A percentile compares a stretch with the other conserved stretches of the same genome.
phyloP scores from a whole-genome alignment of 2,329 filamentous ascomycete genomes.

The Ophidiomyces ophidiicola region DNA sequence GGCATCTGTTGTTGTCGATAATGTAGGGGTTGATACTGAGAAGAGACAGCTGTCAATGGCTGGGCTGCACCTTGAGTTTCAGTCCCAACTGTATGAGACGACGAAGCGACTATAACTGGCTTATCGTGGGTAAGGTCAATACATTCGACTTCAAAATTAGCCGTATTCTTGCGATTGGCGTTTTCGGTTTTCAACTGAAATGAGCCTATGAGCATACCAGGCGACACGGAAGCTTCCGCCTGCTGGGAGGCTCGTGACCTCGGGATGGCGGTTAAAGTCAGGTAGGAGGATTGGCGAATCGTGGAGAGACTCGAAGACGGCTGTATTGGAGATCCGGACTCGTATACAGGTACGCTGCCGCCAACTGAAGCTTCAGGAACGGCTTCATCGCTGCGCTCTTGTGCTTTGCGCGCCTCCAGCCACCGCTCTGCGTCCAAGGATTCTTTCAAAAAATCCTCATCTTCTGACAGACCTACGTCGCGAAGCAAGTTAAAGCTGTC shows the following conservation, averaged over 20 bases:
- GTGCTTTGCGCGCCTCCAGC: slow-evolving; percentile 22
- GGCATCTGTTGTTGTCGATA: too few species aligned
- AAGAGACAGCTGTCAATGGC: too few species aligned
- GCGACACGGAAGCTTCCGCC: neutral
- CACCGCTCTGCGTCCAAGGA: slow-evolving; percentile 24
- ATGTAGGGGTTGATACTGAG: too few species aligned
- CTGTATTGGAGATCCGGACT: slow-evolving; percentile 11
- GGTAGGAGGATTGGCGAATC: neutral
- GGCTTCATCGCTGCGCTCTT: slow-evolving; percentile 29
- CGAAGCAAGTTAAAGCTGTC: slow-evolving; percentile 15
- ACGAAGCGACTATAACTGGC: too few species aligned
- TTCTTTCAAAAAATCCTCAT: slow-evolving; percentile 22
- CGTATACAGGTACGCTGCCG: slow-evolving; percentile 25
- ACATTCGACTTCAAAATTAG: neutral
- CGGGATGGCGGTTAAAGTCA: neutral
- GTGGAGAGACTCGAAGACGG: slow-evolving; percentile 3
- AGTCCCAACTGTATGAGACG: too few species aligned
- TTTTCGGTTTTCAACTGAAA: neutral
- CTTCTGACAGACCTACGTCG: slow-evolving; percentile 20
- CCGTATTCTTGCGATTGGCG: neutral
- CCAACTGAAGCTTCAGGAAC: slow-evolving; percentile 28
- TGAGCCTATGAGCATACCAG: neutral
- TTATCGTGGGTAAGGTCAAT: too few species aligned
- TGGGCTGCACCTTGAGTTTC: too few species aligned
- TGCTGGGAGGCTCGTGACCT: neutral